Base-by-base conservation (phyloP, 2,329 filamentous ascomycete genomes). In the Clonostachys rosea region DNA sequence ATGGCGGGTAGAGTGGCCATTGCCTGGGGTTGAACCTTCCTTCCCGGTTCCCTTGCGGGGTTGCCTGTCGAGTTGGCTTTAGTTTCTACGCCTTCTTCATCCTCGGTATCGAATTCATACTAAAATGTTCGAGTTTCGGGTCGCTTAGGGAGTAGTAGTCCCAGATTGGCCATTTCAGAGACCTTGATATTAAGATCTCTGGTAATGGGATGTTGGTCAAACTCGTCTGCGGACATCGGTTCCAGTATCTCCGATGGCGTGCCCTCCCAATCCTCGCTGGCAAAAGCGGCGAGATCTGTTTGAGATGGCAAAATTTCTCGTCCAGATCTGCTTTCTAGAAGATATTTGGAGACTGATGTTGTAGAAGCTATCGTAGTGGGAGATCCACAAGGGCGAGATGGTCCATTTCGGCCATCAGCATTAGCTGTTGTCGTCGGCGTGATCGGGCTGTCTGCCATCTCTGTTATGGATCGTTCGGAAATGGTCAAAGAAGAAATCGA, bases 291-390 rank as follows among this genome's bases (percentile, higher is more conserved):
- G 5, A 59, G 60, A 33, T 71, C 65, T 2, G 65, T 70, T 43
- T 63, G 67, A 13, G 68, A 62, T 5, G 57, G 58, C 0, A 65
- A 66, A 10, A 70, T 51, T 45, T 71, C 68, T 45, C 67, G 59
- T 3, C 68, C 68, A 1, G 68, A 67, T 47, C 67, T 61, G 6
- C 68, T 66, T 44, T 51, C 57, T 10, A 70, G 57, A 0, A 70
- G 57, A 77, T 68, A 91, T 34, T 60, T 56, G 1, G 55, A 56
- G 8, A 52, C 49, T 5, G 53, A 44, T 18, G 52, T 49, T 1
- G 49, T 30, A 30, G 24, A 30, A 30, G 24, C 24, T 30, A 30
- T 30, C 9, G 24, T 30, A 30, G 8, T 30, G 24, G 24, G 24
- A 30, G 24, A 30, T 30, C 9, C 24, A 10, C 24, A 30, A 10